Evolutionary conservation across 2,329 filamentous ascomycete genomes (phyloP).

Genomic region (Pseudocercospora cruenta): DNA sequence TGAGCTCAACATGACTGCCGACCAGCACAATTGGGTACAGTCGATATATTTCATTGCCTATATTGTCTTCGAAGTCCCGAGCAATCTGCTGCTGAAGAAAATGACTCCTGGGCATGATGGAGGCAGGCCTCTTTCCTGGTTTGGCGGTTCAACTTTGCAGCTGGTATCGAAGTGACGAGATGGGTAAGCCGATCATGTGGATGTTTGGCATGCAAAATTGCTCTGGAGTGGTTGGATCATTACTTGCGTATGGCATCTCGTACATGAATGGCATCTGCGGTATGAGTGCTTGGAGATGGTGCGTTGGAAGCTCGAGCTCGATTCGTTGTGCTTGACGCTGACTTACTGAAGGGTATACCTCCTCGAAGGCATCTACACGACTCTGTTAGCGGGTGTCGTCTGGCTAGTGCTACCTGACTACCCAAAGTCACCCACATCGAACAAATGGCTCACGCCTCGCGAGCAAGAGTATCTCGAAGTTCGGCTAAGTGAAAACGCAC

Average conservation of each 20-base stretch:
- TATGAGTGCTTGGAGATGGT: constrained; percentile 49
- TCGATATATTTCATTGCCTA: constrained; percentile 45
- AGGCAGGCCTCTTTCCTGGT: constrained; percentile 65
- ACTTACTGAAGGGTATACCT: constrained; percentile 60
- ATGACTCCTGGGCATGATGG: constrained; percentile 65
- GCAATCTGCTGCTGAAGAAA: constrained; percentile 43
- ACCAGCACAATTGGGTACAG: constrained; percentile 46
- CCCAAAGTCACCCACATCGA: constrained; percentile 54
- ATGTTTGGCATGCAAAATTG: constrained; percentile 50
- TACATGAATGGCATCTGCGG: constrained; percentile 55
- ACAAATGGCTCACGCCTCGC: constrained; percentile 56
- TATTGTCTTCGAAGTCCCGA: constrained; percentile 41
- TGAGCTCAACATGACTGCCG: constrained; percentile 45
- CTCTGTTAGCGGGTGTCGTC: constrained; percentile 50
- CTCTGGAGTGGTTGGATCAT: constrained; percentile 26
- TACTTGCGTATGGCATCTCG: constrained; percentile 43
- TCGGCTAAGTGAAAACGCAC: constrained; percentile 43
- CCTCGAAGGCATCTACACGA: constrained; percentile 62
- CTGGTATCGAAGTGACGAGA: constrained; percentile 27
- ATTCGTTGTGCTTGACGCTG: neutral
- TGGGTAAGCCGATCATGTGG: constrained; percentile 28
- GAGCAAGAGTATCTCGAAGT: constrained; percentile 56
- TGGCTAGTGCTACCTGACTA: constrained; percentile 50
- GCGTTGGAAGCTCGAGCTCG: neutral
- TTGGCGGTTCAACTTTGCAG: constrained; percentile 43